phyloP scores from a whole-genome alignment of 108 stramenopile genomes.

The Skeletonema potamos region DNA sequence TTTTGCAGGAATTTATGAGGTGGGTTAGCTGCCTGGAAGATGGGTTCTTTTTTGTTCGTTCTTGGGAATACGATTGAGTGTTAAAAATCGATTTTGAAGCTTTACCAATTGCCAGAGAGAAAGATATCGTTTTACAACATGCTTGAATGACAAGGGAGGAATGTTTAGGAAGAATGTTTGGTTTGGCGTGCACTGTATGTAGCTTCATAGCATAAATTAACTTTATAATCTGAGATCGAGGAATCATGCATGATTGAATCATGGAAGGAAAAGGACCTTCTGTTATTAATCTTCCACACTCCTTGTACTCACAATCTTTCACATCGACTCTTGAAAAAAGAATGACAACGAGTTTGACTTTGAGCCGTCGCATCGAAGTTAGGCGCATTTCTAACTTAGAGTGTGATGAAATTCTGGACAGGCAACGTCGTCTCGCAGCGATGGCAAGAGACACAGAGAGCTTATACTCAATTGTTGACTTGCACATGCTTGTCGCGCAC shows the following conservation, averaged over 20 bases:
- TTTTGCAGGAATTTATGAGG: not conserved
- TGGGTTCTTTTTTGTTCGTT: not conserved
- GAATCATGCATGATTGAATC: constrained; percentile 3
- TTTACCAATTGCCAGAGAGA: not conserved
- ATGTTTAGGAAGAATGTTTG: not conserved
- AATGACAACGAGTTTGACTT: not conserved
- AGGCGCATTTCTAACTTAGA: not conserved
- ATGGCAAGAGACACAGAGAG: constrained; percentile 16
- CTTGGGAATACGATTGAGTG: not conserved
- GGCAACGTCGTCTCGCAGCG: constrained; percentile 13
- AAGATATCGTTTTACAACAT: not conserved
- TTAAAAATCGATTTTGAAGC: not conserved
- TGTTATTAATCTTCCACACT: too few species aligned
- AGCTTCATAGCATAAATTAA: not conserved
- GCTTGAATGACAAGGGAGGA: not conserved
- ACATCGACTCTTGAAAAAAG: too few species aligned
- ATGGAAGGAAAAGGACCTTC: too few species aligned
- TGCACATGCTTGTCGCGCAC: constrained; percentile 26
- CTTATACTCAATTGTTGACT: constrained; percentile 20
- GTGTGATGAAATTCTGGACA: constrained; percentile 12
- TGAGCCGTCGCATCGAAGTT: not conserved
- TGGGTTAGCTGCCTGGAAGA: not conserved
- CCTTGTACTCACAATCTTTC: too few species aligned
- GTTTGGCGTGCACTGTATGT: not conserved
- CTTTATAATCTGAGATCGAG: not conserved